These are phyloP conservation scores for Hyphopichia burtonii DNA, from an alignment of 1,139 yeast genomes.

Conservation along the genomic window DNA sequence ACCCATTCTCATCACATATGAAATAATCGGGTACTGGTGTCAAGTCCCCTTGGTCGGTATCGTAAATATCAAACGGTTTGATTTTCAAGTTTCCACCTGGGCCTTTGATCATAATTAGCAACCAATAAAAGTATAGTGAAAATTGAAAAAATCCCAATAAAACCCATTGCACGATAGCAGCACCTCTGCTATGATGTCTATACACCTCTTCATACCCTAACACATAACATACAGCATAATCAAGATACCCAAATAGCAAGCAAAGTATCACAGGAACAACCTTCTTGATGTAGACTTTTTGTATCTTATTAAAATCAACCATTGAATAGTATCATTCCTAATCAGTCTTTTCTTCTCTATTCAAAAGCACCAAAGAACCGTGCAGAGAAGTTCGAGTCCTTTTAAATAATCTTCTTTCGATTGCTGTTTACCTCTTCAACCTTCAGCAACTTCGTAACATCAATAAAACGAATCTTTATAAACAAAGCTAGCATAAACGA, in stretches of 20 bases:
- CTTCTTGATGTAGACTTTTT: slow-evolving; percentile 5
- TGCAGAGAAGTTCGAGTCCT: no score
- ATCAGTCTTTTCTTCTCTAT: not conserved
- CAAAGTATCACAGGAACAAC: slow-evolving; percentile 25
- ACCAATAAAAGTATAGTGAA: slow-evolving; percentile 32
- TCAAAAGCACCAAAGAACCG: no score
- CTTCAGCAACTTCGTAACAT: no score
- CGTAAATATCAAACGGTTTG: slow-evolving; percentile 27
- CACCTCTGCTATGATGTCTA: slow-evolving; percentile 26
- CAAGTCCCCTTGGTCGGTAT: slow-evolving; percentile 10
- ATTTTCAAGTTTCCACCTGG: slow-evolving; percentile 33
- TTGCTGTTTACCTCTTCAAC: not conserved
- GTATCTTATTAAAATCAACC: not conserved
- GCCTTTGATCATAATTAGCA: slow-evolving; percentile 23
- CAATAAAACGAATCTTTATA: no score
- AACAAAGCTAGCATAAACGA: no score
- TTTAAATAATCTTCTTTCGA: not conserved
- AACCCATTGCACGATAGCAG: slow-evolving; percentile 38
- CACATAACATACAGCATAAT: slow-evolving; percentile 33
- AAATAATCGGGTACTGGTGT: slow-evolving; percentile 47
- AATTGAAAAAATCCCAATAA: slow-evolving; percentile 26
- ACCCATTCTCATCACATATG: slow-evolving; percentile 58
- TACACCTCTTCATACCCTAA: slow-evolving; percentile 39
- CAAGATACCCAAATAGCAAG: slow-evolving; percentile 24
- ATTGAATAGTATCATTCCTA: not conserved